Evolutionary conservation across 2,329 filamentous ascomycete species (phyloP), one percentile per base, ranked within the genome.

Genomic region (Fusarium tuaranense): DNA sequence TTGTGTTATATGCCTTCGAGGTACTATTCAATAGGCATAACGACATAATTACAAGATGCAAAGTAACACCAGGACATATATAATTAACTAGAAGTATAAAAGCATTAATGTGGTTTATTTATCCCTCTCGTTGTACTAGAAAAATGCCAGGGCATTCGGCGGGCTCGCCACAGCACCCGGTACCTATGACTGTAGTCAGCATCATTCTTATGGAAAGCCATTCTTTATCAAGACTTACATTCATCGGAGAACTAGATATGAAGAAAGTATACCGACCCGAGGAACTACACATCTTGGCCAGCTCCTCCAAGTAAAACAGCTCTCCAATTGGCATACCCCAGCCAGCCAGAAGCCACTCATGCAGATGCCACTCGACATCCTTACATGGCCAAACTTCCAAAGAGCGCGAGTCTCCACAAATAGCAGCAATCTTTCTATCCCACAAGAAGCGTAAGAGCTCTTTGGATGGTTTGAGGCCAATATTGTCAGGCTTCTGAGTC

Each of bases 191-290:
- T 1, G 46, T 20, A 61, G 22, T 25, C n/a, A 18, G 20, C 8
- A 12, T 13, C 32, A 6, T 9, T 4, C 1, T 22, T 25, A 34
- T 22, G 1, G n/a, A n/a, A 9, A 2, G 25, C 14, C 4, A 3
- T 30, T 18, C 22, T 18, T 41, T 8, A 5, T 5, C 4, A 32
- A n/a, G 7, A 62, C 72, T 48, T 32, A 73, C 72, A 13, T 88
- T 87, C 69, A 88, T 77, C 2, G 86, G 86, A 44, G 84, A 81
- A 62, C 84, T 87, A 0, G 83, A 82, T 22, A 89, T 75, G 69
- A 89, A 88, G 70, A 89, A 89, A 0, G 79, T 81, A 80, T 84
- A 87, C n/a, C 85, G 38, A 9, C 81, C 83, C 13, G 84, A 82
- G 66, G 85, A 84, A 66, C 88, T 88, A 80, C 90, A 91, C 0